A percentile compares a stretch with the other conserved stretches of the same genome.
phyloP scores from a whole-genome alignment of 2,329 filamentous ascomycete genomes.

The Cytospora leucostoma region DNA sequence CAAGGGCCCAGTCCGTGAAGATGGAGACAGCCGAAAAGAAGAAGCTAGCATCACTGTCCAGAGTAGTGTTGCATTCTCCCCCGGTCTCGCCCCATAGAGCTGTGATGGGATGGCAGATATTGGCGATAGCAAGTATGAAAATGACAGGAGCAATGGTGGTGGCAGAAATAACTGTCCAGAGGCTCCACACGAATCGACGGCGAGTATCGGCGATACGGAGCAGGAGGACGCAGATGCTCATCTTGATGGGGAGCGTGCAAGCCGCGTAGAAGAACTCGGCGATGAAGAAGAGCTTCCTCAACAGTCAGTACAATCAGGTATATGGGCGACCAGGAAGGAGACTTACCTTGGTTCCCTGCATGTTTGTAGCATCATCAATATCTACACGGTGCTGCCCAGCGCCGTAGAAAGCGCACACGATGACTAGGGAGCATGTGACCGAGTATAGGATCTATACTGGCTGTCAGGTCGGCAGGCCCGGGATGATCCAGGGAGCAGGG shows the following conservation, averaged over 20 bases:
- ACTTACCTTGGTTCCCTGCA: conserved; percentile 25
- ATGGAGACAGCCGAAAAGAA: conserved; percentile 41
- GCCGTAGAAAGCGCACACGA: conserved; percentile 34
- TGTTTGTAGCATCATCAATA: conserved; percentile 20
- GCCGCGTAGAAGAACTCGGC: conserved; percentile 43
- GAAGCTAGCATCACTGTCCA: conserved; percentile 38
- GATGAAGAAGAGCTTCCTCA: conserved; percentile 39
- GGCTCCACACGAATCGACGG: conserved; percentile 33
- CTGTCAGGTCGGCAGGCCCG: conserved; percentile 3
- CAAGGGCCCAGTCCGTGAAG: conserved; percentile 39
- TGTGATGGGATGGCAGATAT: conserved; percentile 37
- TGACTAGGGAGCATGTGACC: conserved; percentile 33
- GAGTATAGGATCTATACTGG: conserved; percentile 33
- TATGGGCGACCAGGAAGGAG: neutral
- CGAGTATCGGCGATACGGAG: conserved; percentile 37
- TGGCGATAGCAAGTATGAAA: conserved; percentile 35
- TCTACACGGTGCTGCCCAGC: conserved; percentile 33
- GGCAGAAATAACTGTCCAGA: conserved; percentile 33
- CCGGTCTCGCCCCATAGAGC: conserved; percentile 36
- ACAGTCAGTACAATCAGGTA: conserved; percentile 20
- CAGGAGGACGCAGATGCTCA: conserved; percentile 36
- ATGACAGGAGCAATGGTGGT: conserved; percentile 32
- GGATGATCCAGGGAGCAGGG: neutral
- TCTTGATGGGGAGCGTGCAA: conserved; percentile 35
- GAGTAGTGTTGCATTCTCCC: conserved; percentile 33